A percentile compares a stretch with the other conserved stretches of the same genome.
Evolutionary conservation across 176 grass and related monocot genomes (phyloP).

Genomic region (Aechmea fasciata): DNA sequence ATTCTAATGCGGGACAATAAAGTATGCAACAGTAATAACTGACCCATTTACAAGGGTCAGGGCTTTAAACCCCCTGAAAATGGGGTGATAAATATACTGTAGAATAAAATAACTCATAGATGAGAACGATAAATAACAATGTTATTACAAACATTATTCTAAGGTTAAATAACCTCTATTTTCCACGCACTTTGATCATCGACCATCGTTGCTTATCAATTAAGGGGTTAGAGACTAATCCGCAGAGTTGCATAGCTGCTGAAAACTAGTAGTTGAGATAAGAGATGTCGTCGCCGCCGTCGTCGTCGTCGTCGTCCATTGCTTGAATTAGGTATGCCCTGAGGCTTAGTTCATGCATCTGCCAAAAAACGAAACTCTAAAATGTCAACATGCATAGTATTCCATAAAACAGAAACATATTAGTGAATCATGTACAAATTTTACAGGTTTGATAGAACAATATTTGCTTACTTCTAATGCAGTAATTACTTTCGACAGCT

Average conservation of each 20-base stretch:
- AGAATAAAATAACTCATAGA: no score
- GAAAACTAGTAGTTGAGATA: background rate
- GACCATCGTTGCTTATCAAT: no score
- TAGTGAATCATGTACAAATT: background rate
- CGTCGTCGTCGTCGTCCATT: constrained; percentile 18
- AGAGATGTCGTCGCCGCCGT: background rate
- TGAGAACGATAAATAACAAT: no score
- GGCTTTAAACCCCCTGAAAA: no score
- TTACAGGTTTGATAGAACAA: background rate
- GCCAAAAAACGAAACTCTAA: constrained; percentile 13
- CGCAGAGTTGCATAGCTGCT: constrained; percentile 10
- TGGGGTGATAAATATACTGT: no score
- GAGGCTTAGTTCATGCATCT: constrained; percentile 75
- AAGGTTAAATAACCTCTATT: no score
- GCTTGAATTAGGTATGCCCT: constrained; percentile 61
- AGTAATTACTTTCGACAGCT: constrained; percentile 38
- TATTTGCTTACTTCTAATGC: constrained; percentile 44
- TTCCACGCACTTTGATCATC: no score
- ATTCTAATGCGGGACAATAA: no score
- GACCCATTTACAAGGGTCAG: no score
- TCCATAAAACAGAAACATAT: background rate
- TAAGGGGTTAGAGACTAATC: constrained; percentile 29
- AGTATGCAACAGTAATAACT: no score
- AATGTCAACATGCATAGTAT: background rate
- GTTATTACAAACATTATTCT: no score